Conservation (phyloP, 345 rosid species). For the Trapa incisa region DNA sequence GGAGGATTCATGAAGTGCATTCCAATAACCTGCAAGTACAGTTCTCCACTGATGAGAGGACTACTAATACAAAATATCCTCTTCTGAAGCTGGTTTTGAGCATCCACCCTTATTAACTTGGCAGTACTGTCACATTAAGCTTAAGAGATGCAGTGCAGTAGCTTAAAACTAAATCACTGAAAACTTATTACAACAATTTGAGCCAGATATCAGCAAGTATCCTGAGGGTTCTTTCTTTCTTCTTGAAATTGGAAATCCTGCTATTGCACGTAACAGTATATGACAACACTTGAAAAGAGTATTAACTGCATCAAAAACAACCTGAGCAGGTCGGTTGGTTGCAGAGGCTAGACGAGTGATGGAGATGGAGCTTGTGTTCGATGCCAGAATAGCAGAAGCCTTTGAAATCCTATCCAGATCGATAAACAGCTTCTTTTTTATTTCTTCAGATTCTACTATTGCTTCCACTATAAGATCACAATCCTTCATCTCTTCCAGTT, state of each 20-base stretch:
- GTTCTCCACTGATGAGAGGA: not conserved
- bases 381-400: slow-evolving; percentile 61
- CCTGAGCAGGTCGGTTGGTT: slow-evolving; percentile 67
- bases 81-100: not conserved
- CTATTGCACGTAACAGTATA: not conserved
- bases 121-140: not conserved
- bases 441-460: slow-evolving; percentile 72
- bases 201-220: not conserved
- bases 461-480: slow-evolving; percentile 77
- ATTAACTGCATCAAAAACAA: slow-evolving; percentile 10
- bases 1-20: slow-evolving; percentile 99
- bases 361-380: slow-evolving; percentile 87
- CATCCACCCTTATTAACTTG: not conserved
- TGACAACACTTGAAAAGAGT: not conserved
- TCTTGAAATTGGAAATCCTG: not conserved
- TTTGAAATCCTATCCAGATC: slow-evolving; percentile 52
- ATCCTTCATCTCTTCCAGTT: slow-evolving; percentile 37
- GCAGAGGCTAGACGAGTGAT: slow-evolving; percentile 77
- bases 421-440: slow-evolving; percentile 54
- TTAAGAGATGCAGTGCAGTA: not conserved
- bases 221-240: not conserved
- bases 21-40: slow-evolving; percentile 51
- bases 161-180: not conserved
- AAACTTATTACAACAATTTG: not conserved
- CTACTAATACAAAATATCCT: not conserved